Conservation (phyloP, 2,329 filamentous ascomycete species). For the Nannizziopsis arthrosporioides region DNA sequence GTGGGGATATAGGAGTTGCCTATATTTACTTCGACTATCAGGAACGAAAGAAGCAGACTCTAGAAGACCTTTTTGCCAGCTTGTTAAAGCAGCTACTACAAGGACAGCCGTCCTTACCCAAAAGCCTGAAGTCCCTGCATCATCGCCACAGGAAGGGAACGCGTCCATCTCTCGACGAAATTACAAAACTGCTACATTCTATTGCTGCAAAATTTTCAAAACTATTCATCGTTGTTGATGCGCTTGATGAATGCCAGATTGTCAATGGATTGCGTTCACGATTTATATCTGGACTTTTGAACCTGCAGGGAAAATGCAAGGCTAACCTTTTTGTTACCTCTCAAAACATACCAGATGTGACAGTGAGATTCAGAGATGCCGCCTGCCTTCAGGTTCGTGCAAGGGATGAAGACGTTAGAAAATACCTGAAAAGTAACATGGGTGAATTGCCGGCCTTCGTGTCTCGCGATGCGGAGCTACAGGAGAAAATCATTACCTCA, state of each 20-base stretch:
- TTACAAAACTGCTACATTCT: conserved; percentile 7
- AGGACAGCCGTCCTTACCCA: conserved; percentile 1
- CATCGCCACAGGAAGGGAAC: conserved; percentile 2
- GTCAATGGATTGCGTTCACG: background rate
- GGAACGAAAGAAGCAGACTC: background rate
- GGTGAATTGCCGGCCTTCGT: conserved; percentile 9
- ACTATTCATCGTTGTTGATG: conserved; percentile 18
- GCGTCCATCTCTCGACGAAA: conserved; percentile 8
- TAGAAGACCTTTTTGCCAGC: background rate
- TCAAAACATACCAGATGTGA: conserved; percentile 9
- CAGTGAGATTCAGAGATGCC: background rate
- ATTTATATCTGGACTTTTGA: conserved; percentile 5
- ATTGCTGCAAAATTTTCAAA: conserved; percentile 5
- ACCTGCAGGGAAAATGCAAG: background rate
- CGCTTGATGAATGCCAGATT: conserved; percentile 16
- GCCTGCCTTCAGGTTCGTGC: conserved; percentile 2
- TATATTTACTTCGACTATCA: conserved; percentile 8
- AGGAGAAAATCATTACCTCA: conserved; percentile 10
- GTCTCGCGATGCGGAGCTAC: conserved; percentile 6
- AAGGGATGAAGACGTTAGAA: conserved; percentile 10
- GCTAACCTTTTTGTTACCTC: conserved; percentile 12
- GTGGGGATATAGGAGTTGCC: conserved; percentile 5
- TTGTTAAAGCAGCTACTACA: conserved; percentile 11
- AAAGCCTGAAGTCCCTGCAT: conserved; percentile 8
- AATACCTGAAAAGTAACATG: conserved; percentile 13